Percentiles rank a stretch among this genome's conserved stretches.
phyloP scores from a whole-genome alignment of 176 grass and related monocot species.

The Thalia dealbata region DNA sequence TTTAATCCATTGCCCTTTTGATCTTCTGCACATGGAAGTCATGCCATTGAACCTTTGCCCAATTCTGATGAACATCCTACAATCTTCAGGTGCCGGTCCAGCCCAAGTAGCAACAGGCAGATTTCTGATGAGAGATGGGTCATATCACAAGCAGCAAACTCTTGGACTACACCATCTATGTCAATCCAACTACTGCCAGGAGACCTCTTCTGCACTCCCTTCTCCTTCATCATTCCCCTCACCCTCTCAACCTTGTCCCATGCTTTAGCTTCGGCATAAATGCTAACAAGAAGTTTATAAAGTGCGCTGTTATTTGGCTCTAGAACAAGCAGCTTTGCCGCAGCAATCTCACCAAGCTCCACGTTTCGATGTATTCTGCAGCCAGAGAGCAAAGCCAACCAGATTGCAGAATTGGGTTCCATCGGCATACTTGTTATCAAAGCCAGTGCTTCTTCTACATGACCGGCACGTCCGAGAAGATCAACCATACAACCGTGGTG shows the following conservation, averaged over 20 bases:
- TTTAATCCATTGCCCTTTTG: not conserved
- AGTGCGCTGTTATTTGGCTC: constrained; percentile 14
- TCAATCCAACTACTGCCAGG: constrained; percentile 16
- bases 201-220: constrained; percentile 15
- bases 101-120: not conserved
- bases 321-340: constrained; percentile 10
- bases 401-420: constrained; percentile 16
- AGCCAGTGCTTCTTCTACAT: constrained; percentile 20
- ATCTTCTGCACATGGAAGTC: not conserved
- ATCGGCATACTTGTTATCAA: constrained; percentile 6
- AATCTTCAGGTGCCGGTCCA: constrained; percentile 12
- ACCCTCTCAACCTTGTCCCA: constrained; percentile 15
- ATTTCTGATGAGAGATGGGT: constrained; percentile 9
- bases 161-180: constrained; percentile 5
- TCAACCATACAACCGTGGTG: constrained; percentile 26
- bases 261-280: constrained; percentile 3
- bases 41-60: not conserved
- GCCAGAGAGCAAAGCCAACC: constrained; percentile 13
- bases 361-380: constrained; percentile 13
- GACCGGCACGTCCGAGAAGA: constrained; percentile 19
- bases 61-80: constrained; percentile 9
- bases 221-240: constrained; percentile 8
- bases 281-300: constrained; percentile 23
- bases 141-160: constrained; percentile 17
- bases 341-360: constrained; percentile 1